A percentile compares a stretch with the other conserved stretches of the same genome.
Evolutionary conservation across 1,139 yeast species (phyloP).

Genomic region (Spathaspora jeffriesii): DNA sequence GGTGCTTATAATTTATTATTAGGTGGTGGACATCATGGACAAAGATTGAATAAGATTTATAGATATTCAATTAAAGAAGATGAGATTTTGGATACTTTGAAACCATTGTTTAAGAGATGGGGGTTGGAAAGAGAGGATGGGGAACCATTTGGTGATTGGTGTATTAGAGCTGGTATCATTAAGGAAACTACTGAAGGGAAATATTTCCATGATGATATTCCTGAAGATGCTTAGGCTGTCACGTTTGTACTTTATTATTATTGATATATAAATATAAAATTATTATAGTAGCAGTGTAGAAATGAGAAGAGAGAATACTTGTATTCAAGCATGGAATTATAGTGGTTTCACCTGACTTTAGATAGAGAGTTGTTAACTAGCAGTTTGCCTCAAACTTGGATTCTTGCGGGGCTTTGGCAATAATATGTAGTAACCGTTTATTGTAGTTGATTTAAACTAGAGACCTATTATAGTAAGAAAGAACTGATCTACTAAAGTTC

Average conservation of each 20-base stretch:
- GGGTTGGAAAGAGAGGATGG: slow-evolving; percentile 87
- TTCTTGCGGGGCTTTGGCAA: too few species aligned
- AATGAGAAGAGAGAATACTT: too few species aligned
- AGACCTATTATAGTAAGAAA: too few species aligned
- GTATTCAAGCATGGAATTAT: too few species aligned
- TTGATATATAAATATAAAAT: not conserved
- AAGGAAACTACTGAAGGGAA: slow-evolving; percentile 90
- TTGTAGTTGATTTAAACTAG: too few species aligned
- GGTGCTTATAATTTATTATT: slow-evolving; percentile 93
- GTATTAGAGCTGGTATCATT: slow-evolving; percentile 82
- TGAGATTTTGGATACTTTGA: slow-evolving; percentile 74
- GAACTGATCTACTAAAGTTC: too few species aligned
- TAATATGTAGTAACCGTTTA: too few species aligned
- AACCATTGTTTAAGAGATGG: slow-evolving; percentile 93
- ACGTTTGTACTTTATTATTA: slow-evolving; percentile 3
- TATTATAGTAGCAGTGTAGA: not conserved
- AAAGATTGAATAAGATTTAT: slow-evolving; percentile 88
- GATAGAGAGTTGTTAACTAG: too few species aligned
- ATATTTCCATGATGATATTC: slow-evolving; percentile 91
- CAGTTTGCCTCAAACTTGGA: too few species aligned
- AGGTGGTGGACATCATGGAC: slow-evolving; percentile 97
- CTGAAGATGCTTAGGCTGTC: slow-evolving; percentile 79
- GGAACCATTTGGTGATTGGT: slow-evolving; percentile 96
- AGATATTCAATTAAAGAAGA: slow-evolving; percentile 89
- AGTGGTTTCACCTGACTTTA: too few species aligned